These are phyloP conservation scores for Dicorynia guianensis DNA, from an alignment of 306 rosid genomes.

Conservation along the genomic window DNA sequence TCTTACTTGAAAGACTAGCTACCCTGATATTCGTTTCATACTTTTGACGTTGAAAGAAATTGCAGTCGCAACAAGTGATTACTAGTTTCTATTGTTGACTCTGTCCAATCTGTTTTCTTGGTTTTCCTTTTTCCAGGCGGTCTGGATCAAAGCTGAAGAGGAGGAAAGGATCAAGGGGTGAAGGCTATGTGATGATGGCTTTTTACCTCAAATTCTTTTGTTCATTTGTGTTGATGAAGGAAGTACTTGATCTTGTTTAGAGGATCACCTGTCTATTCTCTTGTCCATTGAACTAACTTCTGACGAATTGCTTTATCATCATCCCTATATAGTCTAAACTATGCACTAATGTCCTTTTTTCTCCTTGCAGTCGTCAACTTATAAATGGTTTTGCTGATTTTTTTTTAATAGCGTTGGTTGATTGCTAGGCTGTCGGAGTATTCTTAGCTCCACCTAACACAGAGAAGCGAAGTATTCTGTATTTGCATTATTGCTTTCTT, in stretches of 20 bases:
- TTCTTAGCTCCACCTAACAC: too few relatives aligned
- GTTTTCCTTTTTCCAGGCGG: constrained; percentile 61
- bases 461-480: too few relatives aligned
- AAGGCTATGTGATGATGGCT: constrained; percentile 32
- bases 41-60: too few relatives aligned
- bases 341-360: too few relatives aligned
- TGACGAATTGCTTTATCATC: not conserved
- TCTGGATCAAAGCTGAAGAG: constrained; percentile 92
- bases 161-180: constrained; percentile 66
- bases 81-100: constrained; percentile 24
- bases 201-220: not conserved
- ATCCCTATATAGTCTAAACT: not conserved
- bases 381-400: too few relatives aligned
- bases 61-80: not conserved
- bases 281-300: not conserved
- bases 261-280: constrained; percentile 1
- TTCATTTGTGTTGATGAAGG: constrained; percentile 33
- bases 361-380: too few relatives aligned
- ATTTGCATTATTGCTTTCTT: too few relatives aligned
- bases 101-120: not conserved
- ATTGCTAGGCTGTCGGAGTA: too few relatives aligned
- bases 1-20: not conserved
- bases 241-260: not conserved
- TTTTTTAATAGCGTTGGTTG: too few relatives aligned
- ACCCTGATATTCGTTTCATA: too few relatives aligned